Conservation (phyloP, 2,329 filamentous ascomycete genomes). For the Bipolaris zeicola region DNA sequence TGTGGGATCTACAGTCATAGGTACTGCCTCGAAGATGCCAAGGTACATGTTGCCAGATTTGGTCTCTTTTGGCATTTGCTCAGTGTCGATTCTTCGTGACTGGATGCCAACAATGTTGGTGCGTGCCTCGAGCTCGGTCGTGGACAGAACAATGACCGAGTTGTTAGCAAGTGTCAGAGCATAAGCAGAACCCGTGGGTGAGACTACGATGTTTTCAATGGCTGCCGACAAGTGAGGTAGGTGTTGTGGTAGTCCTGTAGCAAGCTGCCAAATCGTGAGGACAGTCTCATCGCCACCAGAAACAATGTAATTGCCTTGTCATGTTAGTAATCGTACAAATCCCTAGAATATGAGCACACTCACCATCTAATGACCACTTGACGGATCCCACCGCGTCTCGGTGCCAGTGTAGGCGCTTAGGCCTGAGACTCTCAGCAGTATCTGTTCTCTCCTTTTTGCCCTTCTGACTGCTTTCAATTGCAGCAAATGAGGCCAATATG, state of each 20-base stretch:
- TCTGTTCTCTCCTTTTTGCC: conserved; percentile 26
- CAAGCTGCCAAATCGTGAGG: conserved; percentile 90
- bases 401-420: conserved; percentile 87
- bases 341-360: neutral
- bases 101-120: conserved; percentile 86
- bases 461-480: conserved; percentile 49
- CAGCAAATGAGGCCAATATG: conserved; percentile 63
- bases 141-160: conserved; percentile 87
- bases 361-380: conserved; percentile 93
- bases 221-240: conserved; percentile 88
- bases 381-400: conserved; percentile 79
- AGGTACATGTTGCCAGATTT: conserved; percentile 24
- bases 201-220: conserved; percentile 84
- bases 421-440: conserved; percentile 52
- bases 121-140: conserved; percentile 83
- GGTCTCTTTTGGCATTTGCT: conserved; percentile 33
- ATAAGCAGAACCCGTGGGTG: conserved; percentile 78
- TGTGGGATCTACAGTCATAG: conserved; percentile 51
- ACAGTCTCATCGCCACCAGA: conserved; percentile 91
- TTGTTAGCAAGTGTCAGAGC: conserved; percentile 88
- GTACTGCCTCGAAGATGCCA: conserved; percentile 34
- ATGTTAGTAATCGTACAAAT: conserved; percentile 10
- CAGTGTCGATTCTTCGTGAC: conserved; percentile 43
- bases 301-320: conserved; percentile 83
- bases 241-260: conserved; percentile 80